Conservation (phyloP, 352 stramenopile species). For the Globisporangium irregulare region DNA sequence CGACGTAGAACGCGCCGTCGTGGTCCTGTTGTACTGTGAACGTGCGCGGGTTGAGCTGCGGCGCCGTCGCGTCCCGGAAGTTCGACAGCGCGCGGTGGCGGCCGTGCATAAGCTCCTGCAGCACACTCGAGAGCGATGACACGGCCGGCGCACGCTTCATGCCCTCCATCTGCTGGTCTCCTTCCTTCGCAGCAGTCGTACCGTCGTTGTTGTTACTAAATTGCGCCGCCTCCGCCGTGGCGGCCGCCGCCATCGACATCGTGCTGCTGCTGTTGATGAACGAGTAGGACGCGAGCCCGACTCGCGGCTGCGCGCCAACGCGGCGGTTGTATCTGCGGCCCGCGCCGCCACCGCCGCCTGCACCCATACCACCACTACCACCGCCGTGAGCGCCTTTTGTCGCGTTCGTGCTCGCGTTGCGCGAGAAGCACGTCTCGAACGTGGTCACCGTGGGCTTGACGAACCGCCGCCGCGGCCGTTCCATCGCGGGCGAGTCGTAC, state of each 20-base stretch:
- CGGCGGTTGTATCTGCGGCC: conserved; percentile 10
- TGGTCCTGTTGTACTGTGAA: conserved; percentile 37
- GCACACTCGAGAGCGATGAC: conserved; percentile 50
- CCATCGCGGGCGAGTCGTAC: not conserved
- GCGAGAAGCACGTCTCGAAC: conserved; percentile 50
- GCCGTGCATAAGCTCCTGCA: conserved; percentile 47
- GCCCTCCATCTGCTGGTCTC: not conserved
- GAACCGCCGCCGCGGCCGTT: conserved; percentile 38
- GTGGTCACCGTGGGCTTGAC: conserved; percentile 43
- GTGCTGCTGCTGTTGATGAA: conserved; percentile 17
- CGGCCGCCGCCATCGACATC: conserved; percentile 3
- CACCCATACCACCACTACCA: not conserved
- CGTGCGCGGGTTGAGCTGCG: conserved; percentile 24
- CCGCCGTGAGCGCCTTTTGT: not conserved
- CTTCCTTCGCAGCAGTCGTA: not conserved
- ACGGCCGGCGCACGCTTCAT: conserved; percentile 17
- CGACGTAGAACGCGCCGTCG: conserved; percentile 41
- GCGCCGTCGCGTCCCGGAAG: conserved; percentile 40
- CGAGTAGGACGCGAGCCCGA: conserved; percentile 18
- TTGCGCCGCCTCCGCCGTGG: not conserved
- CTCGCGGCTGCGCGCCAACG: conserved; percentile 2
- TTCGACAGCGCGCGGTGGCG: conserved; percentile 38
- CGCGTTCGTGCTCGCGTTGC: conserved; percentile 12
- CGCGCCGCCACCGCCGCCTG: no score
- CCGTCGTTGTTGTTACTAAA: not conserved